Conservation (phyloP, 1,284 basidiomycete genomes). For the Erythrobasidium hasegawianum region DNA sequence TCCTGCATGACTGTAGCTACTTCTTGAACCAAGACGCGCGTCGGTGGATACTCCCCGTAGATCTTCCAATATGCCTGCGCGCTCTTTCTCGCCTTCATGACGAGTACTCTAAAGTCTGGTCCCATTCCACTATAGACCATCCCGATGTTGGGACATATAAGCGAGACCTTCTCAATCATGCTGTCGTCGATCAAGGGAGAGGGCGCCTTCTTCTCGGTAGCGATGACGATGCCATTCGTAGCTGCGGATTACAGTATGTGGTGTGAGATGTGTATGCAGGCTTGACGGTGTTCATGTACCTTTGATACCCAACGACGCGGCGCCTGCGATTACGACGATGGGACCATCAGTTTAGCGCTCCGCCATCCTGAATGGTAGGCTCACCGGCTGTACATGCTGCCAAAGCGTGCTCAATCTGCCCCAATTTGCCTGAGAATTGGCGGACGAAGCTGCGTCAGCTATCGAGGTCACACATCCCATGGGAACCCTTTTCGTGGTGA, state of each 20-base stretch:
- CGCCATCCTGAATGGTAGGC: background rate
- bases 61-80: conserved; percentile 99
- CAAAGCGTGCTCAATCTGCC: conserved; percentile 98
- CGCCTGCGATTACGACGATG: conserved; percentile 56
- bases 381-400: conserved; percentile 70
- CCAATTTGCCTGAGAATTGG: conserved; percentile 56
- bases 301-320: conserved; percentile 97
- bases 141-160: conserved; percentile 97
- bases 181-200: conserved; percentile 97
- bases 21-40: conserved; percentile 91
- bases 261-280: background rate
- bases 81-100: conserved; percentile 90
- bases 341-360: background rate
- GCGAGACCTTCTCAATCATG: conserved; percentile 91
- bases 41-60: conserved; percentile 98
- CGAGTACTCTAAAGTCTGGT: conserved; percentile 92
- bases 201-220: conserved; percentile 97
- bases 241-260: conserved; percentile 56
- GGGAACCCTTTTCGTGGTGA: background rate
- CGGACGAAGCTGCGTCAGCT: conserved; percentile 4
- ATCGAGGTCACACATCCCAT: conserved; percentile 5
- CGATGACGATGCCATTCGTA: conserved; percentile 97
- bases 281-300: conserved; percentile 56
- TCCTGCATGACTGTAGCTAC: conserved; percentile 98
- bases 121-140: conserved; percentile 99